These are phyloP conservation scores for Skeletonema costatum DNA, from an alignment of 108 stramenopile genomes.

Conservation along the genomic window DNA sequence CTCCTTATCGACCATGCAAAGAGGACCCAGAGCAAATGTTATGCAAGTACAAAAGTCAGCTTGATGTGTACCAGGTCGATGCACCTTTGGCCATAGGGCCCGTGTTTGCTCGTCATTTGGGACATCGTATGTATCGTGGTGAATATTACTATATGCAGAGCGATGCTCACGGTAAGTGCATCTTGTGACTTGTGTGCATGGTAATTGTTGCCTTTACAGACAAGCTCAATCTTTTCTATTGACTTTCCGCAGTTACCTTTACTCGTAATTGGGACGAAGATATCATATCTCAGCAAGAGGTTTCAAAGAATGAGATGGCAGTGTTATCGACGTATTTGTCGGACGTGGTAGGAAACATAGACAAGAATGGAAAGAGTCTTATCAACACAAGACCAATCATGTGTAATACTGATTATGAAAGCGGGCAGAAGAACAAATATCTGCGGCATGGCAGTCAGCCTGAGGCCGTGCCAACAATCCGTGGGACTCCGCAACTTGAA, in stretches of 20 bases:
- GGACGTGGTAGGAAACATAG: constrained; percentile 80
- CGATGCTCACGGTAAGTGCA: constrained; percentile 77
- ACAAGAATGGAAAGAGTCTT: constrained; percentile 63
- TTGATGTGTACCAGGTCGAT: constrained; percentile 85
- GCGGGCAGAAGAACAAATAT: constrained; percentile 75
- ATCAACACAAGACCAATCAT: constrained; percentile 84
- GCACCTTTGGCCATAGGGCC: constrained; percentile 87
- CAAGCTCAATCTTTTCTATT: background rate
- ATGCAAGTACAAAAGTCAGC: constrained; percentile 71
- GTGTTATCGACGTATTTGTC: constrained; percentile 90
- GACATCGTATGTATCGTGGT: constrained; percentile 86
- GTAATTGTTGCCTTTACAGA: background rate
- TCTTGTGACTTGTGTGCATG: background rate
- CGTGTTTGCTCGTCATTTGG: constrained; percentile 89
- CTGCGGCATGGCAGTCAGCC: constrained; percentile 89
- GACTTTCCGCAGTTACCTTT: constrained; percentile 63
- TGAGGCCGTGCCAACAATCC: constrained; percentile 67
- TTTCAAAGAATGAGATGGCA: constrained; percentile 89
- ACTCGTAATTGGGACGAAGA: constrained; percentile 89
- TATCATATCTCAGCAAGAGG: constrained; percentile 82
- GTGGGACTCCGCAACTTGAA: constrained; percentile 74
- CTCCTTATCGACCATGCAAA: constrained; percentile 69
- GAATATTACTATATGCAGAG: constrained; percentile 96
- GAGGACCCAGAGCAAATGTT: constrained; percentile 64
- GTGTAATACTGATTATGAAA: constrained; percentile 91